Conservation (phyloP, 78 protist genomes). For the Dictyostelium discoideum region DNA sequence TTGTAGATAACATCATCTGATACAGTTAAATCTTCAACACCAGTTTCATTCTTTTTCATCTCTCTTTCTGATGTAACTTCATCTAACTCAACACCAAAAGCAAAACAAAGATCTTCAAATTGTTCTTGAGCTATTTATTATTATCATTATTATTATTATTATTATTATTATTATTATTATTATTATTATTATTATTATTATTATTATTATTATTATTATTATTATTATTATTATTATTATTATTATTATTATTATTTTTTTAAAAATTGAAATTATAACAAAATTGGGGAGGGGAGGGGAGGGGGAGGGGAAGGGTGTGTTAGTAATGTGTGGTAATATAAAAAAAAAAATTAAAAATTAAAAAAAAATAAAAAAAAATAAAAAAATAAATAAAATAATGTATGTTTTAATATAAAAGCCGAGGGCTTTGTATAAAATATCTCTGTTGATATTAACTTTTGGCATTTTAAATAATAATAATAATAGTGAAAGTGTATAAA, state of each 20-base stretch:
- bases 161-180: no score
- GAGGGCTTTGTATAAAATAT: slow-evolving; percentile 45
- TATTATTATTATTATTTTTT: no score
- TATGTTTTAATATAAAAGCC: slow-evolving; percentile 46
- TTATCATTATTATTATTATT: no score
- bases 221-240: no score
- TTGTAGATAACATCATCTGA: slow-evolving; percentile 92
- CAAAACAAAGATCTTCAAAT: slow-evolving; percentile 96
- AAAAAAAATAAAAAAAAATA: not conserved
- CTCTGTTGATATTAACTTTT: slow-evolving; percentile 75
- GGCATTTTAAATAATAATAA: slow-evolving; percentile 50
- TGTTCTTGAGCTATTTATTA: slow-evolving; percentile 64
- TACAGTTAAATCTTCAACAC: slow-evolving; percentile 32
- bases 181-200: no score
- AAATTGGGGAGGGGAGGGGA: no score
- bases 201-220: no score
- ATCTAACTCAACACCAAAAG: slow-evolving; percentile 99
- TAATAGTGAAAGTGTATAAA: not conserved
- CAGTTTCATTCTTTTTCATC: slow-evolving; percentile 78
- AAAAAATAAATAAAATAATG: not conserved
- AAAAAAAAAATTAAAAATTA: not conserved
- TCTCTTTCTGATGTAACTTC: slow-evolving; percentile 88
- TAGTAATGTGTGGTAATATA: no score
- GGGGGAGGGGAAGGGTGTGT: no score
- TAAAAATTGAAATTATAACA: no score